Evolutionary conservation across 345 rosid species (phyloP), one percentile per base, ranked within the genome.

Genomic region (Toxicodendron radicans): DNA sequence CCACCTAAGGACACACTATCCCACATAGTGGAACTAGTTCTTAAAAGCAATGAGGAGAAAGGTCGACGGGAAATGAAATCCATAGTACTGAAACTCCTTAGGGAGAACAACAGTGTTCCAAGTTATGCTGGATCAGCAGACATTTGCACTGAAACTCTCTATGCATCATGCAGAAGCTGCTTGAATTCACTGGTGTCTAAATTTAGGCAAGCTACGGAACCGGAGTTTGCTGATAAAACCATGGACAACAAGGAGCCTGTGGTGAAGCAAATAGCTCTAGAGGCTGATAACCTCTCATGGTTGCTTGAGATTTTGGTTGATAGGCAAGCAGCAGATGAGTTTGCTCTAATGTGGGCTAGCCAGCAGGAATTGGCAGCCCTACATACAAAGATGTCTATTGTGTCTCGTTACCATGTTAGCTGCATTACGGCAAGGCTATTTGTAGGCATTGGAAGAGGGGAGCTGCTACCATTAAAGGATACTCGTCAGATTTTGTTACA

Each of bases 41-140:
- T 95, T 58, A 90, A 85, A 80, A 95, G 99, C 82, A 92, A 79
- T 14, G 99, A 91, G 82, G 99, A 95, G 43, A 90, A 85, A 82
- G 92, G 94, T 35, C 94, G 99, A 7, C 92, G 91, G 14, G 94
- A 95, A 85, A 95, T 93, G 92, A 95, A 95, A 80, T 78, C 92
- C 23, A 68, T 90, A 0, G 99, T 95, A 10, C 81, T 95, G 82
- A 95, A 95, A 85, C 99, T 95, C 72, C 94, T 95, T 38, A 86
- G 79, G 73, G 98, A 93, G 83, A 95, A 88, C 32, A 88, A 84
- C 79, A 84, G 83, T 27, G 71, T 77, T 54, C 83, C 87, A 58
- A 72, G 78, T 51, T 65, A 48, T 75, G 76, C 82, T 5, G 81
- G 83, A 73, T 81, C 91, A 41, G 75, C 85, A 10, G 89, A 91